These are phyloP conservation scores for Lepraria neglecta DNA, from an alignment of 495 filamentous ascomycete species.

Conservation along the genomic window DNA sequence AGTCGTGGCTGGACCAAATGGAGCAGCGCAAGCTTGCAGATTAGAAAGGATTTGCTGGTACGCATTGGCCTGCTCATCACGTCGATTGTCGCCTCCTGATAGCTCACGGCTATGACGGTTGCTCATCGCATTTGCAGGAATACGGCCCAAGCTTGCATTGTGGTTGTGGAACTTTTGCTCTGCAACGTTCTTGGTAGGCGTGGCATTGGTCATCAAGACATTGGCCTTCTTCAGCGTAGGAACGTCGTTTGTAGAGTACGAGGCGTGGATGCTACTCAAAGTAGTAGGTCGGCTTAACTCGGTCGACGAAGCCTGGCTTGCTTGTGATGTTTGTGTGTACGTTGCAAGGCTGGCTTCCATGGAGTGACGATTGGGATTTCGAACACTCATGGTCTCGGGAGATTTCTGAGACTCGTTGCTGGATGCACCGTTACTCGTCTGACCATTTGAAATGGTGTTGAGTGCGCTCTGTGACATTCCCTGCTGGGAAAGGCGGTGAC, in stretches of 20 bases:
- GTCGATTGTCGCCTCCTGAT: conserved; percentile 39
- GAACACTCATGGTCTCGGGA: conserved; percentile 21
- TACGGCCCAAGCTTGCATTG: conserved; percentile 72
- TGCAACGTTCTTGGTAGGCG: conserved; percentile 54
- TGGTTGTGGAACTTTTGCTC: conserved; percentile 79
- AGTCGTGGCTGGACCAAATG: conserved; percentile 52
- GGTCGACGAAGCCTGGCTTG: conserved; percentile 20
- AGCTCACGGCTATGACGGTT: conserved; percentile 64
- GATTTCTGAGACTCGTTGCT: conserved; percentile 30
- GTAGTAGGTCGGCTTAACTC: conserved; percentile 25
- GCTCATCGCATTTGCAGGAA: conserved; percentile 55
- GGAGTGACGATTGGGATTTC: conserved; percentile 51
- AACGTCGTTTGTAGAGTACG: conserved; percentile 84
- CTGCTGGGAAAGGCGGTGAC: conserved; percentile 73
- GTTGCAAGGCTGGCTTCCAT: conserved; percentile 34
- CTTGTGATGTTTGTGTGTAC: conserved; percentile 25
- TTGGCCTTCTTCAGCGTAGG: conserved; percentile 70
- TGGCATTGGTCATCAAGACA: conserved; percentile 47
- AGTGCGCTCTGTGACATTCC: conserved; percentile 64
- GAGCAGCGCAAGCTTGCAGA: conserved; percentile 70
- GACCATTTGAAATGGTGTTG: conserved; percentile 35
- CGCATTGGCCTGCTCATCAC: conserved; percentile 30
- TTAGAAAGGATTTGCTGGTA: conserved; percentile 54
- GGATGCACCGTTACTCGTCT: conserved; percentile 30
- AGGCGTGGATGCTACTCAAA: conserved; percentile 54